phyloP scores from a whole-genome alignment of 1,139 yeast genomes.

The Lodderomyces oxycetoniae region DNA sequence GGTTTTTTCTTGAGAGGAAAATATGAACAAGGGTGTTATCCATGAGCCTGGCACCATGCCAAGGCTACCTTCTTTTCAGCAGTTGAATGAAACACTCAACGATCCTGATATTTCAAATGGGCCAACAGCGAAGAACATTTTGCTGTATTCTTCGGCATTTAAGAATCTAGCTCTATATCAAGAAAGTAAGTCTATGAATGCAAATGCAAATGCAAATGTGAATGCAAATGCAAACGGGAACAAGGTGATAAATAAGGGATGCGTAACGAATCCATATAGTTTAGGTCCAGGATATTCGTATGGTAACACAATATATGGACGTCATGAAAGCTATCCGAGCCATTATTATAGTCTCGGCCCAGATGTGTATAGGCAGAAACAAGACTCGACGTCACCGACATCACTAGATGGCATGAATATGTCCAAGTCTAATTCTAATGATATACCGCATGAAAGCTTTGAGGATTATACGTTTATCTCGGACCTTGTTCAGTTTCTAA shows the following conservation, averaged over 20 bases:
- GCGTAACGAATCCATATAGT: conserved; percentile 2
- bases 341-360: conserved; percentile 11
- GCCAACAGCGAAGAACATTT: conserved; percentile 5
- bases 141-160: conserved; percentile 5
- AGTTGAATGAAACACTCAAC: conserved; percentile 13
- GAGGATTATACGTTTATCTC: conserved; percentile 9
- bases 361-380: conserved; percentile 6
- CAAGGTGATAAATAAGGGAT: too few relatives aligned
- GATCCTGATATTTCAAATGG: conserved; percentile 7
- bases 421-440: conserved; percentile 2
- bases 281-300: conserved; percentile 10
- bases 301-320: conserved; percentile 9
- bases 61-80: conserved; percentile 16
- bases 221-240: conserved; percentile 1
- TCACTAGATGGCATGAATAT: conserved; percentile 8
- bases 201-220: neutral
- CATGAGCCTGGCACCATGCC: conserved; percentile 10
- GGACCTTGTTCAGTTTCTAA: conserved; percentile 12
- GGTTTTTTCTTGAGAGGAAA: neutral
- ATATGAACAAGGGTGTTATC: conserved; percentile 10
- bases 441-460: neutral
- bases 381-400: conserved; percentile 7
- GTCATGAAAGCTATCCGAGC: conserved; percentile 14
- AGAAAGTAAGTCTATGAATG: conserved; percentile 1
- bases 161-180: conserved; percentile 4